Evolutionary conservation across 768 basidiomycete species (phyloP), one percentile per base, ranked within the genome.

Genomic region (Suillus weaverae): DNA sequence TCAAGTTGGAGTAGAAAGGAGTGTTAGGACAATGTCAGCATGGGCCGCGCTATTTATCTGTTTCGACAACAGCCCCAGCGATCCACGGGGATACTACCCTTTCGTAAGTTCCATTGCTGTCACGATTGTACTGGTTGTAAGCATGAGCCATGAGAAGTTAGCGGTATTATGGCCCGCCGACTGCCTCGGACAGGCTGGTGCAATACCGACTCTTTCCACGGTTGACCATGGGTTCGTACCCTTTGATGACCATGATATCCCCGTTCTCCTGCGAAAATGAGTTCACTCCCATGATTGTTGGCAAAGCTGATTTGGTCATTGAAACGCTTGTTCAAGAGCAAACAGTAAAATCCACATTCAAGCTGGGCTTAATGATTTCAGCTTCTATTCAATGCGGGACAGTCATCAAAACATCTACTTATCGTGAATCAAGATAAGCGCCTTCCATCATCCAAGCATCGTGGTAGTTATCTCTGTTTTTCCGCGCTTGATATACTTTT

Each of bases 1-100:
- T 57, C 56, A 57, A 57, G 56, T 57, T 57, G 56, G 16, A 39
- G 22, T 39, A 26, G 9, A 39, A 57, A 57, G 36, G 56, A 57
- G 56, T 10, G 56, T 57, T 38, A 30, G 9, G 36, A 14, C 4
- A 38, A 10, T 26, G 26, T 26, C n/a, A 57, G 4, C 22, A 18
- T 26, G 22, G 5, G 36, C 36, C 16, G 9, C 39, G 16, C 36
- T 26, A 55, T 39, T 57, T 57, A 57, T 57, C 36, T 57, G 22
- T 57, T 56, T 57, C 22, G 14, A 36, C 14, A 5, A 56, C 55
- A 26, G 22, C 6, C 22, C 13, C 48, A 26, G 26, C 48, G 30
- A 32, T 53, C 30, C 51, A 57, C 36, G 56, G 56, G 5, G 22
- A 26, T 38, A 39, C 16, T 56, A 22, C 16, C 36, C 36, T 38